Base-by-base conservation (phyloP, 2,329 filamentous ascomycete genomes). In the Cordyceps militaris region DNA sequence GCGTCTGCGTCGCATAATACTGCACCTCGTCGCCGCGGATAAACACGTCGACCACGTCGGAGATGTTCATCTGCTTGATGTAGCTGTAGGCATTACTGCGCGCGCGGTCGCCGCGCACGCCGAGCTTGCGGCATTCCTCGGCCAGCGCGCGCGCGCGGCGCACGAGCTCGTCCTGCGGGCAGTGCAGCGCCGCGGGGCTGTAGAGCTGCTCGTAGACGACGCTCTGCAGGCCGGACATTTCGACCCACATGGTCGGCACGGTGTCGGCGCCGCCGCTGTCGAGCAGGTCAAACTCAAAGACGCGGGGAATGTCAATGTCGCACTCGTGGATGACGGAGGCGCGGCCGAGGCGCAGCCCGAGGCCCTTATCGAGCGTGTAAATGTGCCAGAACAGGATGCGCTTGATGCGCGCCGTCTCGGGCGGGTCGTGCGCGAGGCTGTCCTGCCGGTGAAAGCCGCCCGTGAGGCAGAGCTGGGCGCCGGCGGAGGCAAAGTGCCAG, bases 401-500 rank as follows among this genome's bases (percentile, higher is more conserved):
- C 61, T 76, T 77, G 55, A 73, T 65, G 57, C 70, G 67, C 34
- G 66, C 63, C 24, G 63, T 65, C 9, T 66, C 64, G 8, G 70
- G 66, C 19, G 69, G 61, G 50, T 74, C 71, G 38, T 69, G 62
- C 13, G 68, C 68, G 32, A 70, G 66, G 3, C 64, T 66, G 40
- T 69, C 70, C 13, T 67, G 64, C 51, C 80, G 77, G 65, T 87
- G 84, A 60, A 83, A 85, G 3, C 84, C 84, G 4, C 86, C 77
- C 0, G 79, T 80, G 63, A 85, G 82, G 61, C 82, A 85, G 54
- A 88, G 73, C 53, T 81, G 77, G 13, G 80, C 79, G 0, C 84
- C 84, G 19, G 78, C 77, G 7, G 79, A 80, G 24, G 78, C 79
- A 19, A 87, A 71, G n/a, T 82, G 79, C 79, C 83, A 85, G n/a